Percentiles rank a stretch among this genome's conserved stretches.
Conservation (phyloP, 495 filamentous ascomycete genomes). For the Annulohypoxylon stygium region DNA sequence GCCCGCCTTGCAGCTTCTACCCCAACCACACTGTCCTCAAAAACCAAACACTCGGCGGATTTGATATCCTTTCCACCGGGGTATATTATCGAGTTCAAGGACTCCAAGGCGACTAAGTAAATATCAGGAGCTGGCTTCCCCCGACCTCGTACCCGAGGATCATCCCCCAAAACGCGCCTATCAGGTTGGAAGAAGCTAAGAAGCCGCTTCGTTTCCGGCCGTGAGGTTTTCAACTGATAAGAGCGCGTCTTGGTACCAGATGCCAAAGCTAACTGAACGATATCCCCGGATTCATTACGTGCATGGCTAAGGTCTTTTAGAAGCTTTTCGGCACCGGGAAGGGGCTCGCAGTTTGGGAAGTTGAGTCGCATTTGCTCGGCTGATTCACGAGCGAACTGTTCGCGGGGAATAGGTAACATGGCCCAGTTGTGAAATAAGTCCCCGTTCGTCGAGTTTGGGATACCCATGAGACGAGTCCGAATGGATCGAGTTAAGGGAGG, state of each 20-base stretch:
- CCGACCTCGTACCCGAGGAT: background rate
- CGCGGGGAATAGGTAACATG: background rate
- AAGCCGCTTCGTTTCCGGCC: background rate
- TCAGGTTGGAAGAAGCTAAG: background rate
- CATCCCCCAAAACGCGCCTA: background rate
- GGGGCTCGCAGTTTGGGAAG: background rate
- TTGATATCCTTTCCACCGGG: background rate
- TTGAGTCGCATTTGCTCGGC: background rate
- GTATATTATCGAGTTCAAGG: background rate
- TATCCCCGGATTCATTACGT: background rate
- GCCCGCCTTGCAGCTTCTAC: background rate
- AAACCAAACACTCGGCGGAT: background rate
- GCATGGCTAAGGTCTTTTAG: background rate
- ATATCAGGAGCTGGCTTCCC: conserved; percentile 1
- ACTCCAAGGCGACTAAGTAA: background rate
- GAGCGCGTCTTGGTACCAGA: background rate
- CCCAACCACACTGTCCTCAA: background rate
- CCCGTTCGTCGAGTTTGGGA: background rate
- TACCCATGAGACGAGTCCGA: background rate
- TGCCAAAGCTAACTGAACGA: background rate
- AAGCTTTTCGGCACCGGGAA: background rate
- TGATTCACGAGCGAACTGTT: conserved; percentile 2
- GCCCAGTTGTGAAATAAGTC: background rate
- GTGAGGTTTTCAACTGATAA: background rate
- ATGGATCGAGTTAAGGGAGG: background rate